These are phyloP conservation scores for Globisporangium lucens DNA, from an alignment of 352 stramenopile genomes.

Conservation along the genomic window DNA sequence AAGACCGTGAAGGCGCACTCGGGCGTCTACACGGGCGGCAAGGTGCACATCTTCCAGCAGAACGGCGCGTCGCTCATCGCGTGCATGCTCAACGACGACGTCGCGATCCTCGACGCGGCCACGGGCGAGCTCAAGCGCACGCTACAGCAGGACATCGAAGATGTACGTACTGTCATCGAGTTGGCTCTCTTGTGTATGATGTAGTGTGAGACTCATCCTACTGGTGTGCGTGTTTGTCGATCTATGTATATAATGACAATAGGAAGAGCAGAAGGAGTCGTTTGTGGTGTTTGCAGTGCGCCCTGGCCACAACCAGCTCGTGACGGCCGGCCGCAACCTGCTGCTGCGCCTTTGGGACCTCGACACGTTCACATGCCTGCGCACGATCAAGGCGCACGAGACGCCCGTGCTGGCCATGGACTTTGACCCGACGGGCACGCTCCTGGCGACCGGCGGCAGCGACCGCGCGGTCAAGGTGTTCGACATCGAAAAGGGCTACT, in stretches of 20 bases:
- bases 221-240: not conserved
- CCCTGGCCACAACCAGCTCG: conserved; percentile 72
- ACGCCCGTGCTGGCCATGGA: conserved; percentile 84
- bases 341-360: conserved; percentile 85
- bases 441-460: conserved; percentile 95
- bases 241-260: conserved; percentile 3
- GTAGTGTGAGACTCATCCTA: not conserved
- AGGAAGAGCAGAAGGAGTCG: conserved; percentile 75
- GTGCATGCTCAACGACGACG: conserved; percentile 82
- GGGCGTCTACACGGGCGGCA: conserved; percentile 82
- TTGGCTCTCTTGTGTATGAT: not conserved
- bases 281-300: conserved; percentile 82
- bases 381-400: conserved; percentile 76
- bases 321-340: conserved; percentile 82
- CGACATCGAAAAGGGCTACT: conserved; percentile 91
- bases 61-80: conserved; percentile 42
- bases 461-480: conserved; percentile 96
- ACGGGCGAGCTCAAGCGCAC: conserved; percentile 72
- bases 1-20: conserved; percentile 71
- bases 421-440: conserved; percentile 87
- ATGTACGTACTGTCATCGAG: conserved; percentile 21
- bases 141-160: conserved; percentile 71
- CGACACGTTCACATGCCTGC: conserved; percentile 70
- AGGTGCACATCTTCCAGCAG: conserved; percentile 57
- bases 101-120: conserved; percentile 68